These are phyloP conservation scores for Aquilaria yunnanensis DNA, from an alignment of 345 rosid species.

Conservation along the genomic window DNA sequence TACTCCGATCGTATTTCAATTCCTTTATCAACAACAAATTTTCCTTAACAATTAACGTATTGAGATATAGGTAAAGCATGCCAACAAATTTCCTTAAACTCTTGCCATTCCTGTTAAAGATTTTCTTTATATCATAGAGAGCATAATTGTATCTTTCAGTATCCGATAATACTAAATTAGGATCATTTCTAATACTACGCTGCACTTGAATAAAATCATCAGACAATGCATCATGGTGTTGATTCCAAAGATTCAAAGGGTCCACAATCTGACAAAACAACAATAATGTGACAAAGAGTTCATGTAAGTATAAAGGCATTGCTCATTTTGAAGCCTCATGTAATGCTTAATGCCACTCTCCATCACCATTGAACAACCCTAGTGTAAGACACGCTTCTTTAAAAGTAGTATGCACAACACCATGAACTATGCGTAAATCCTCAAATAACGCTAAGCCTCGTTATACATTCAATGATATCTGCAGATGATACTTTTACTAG, in stretches of 20 bases:
- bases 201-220: neutral
- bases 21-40: too few species aligned
- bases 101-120: neutral
- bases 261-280: neutral
- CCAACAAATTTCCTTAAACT: too few species aligned
- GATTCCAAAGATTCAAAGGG: neutral
- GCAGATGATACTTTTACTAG: too few species aligned
- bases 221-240: too few species aligned
- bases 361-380: neutral
- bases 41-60: too few species aligned
- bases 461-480: too few species aligned
- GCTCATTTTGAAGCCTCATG: neutral
- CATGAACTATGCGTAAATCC: neutral
- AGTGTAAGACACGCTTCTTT: neutral
- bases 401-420: neutral
- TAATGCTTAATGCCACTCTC: neutral
- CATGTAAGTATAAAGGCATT: neutral
- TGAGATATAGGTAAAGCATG: too few species aligned
- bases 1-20: too few species aligned
- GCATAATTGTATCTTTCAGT: neutral
- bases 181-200: neutral
- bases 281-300: neutral
- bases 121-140: neutral
- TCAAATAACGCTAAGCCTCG: neutral
- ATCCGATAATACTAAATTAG: too few species aligned